Evolutionary conservation across 768 basidiomycete genomes (phyloP).

Genomic region (Lyophyllum decastes): DNA sequence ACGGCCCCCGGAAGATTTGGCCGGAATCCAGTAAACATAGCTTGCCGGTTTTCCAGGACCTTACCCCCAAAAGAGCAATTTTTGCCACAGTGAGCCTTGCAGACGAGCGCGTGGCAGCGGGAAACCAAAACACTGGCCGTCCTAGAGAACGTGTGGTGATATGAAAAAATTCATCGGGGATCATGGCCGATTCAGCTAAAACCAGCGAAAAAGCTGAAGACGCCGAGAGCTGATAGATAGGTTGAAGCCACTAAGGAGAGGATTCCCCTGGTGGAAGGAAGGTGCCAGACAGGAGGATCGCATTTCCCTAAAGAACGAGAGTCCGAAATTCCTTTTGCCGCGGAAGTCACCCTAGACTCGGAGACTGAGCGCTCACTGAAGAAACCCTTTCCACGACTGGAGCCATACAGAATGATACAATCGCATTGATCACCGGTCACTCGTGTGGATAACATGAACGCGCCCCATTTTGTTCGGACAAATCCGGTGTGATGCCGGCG

Average conservation of each 20-base stretch:
- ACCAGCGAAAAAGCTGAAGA: not conserved
- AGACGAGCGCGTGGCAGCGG: slow-evolving; percentile 10
- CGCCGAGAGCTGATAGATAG: not conserved
- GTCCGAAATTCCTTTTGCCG: not conserved
- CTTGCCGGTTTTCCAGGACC: not conserved
- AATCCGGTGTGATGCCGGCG: not conserved
- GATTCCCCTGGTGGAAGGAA: not conserved
- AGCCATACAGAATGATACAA: slow-evolving; percentile 4
- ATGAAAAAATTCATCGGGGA: not conserved
- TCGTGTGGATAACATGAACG: not conserved
- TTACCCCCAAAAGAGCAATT: not conserved
- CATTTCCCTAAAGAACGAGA: not conserved
- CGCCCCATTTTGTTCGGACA: not conserved
- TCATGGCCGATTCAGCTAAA: not conserved
- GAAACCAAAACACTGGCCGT: not conserved
- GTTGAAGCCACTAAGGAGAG: not conserved
- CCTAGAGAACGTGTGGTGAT: not conserved
- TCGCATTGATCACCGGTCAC: slow-evolving; percentile 5
- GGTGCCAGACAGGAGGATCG: slow-evolving; percentile 1
- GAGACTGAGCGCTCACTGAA: not conserved
- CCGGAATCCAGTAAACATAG: not conserved
- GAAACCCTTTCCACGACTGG: not conserved
- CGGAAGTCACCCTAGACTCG: not conserved
- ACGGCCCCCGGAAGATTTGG: not conserved
- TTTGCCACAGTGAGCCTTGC: not conserved